Evolutionary conservation across 192 early-diverging fungal genomes (phyloP).

Genomic region (Coemansia sp.): DNA sequence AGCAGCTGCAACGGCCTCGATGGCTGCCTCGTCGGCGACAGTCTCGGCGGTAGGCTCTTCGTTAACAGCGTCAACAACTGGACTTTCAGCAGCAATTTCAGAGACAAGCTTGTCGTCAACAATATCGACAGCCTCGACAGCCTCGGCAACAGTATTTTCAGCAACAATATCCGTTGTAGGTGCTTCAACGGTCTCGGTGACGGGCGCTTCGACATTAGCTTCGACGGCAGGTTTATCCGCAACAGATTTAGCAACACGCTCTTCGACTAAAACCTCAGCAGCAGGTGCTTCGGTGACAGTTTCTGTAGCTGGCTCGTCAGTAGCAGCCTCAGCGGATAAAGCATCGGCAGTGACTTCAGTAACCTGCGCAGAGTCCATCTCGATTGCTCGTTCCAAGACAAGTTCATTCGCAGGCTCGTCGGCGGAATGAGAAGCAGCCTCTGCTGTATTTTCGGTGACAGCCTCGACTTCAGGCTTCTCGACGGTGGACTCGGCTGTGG

Average conservation of each 20-base stretch:
- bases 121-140: not conserved
- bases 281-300: not conserved
- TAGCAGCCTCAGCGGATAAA: not conserved
- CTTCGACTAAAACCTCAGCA: not conserved
- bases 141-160: not conserved
- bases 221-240: not conserved
- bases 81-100: not conserved
- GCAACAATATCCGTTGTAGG: not conserved
- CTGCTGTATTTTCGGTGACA: not conserved
- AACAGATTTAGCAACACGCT: not conserved
- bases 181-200: not conserved
- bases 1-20: not conserved
- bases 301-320: constrained; percentile 6
- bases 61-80: not conserved
- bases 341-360: not conserved
- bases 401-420: not conserved
- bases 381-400: not conserved
- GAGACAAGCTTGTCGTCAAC: not conserved
- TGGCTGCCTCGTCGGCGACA: not conserved
- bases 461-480: not conserved
- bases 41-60: constrained; percentile 13
- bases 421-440: not conserved
- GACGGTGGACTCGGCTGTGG: not conserved
- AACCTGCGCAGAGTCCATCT: not conserved
- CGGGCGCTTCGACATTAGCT: not conserved